Evolutionary conservation across 352 stramenopile genomes (phyloP), one percentile per base, ranked within the genome.

Genomic region (Pythium sp.): DNA sequence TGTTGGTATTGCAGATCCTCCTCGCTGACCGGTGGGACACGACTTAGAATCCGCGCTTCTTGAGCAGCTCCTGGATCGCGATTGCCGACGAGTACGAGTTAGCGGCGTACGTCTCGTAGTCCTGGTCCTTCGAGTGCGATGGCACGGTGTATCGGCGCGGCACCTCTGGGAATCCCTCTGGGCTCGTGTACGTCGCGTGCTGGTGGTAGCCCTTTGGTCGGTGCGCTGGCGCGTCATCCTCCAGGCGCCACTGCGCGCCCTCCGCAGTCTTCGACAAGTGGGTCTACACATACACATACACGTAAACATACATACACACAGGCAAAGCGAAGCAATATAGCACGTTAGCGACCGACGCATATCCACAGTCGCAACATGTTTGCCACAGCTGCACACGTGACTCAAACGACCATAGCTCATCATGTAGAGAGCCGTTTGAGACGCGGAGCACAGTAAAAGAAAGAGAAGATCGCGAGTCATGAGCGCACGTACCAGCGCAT

Each of bases 81-180:
- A 95, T 95, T 14, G 84, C 84, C 68, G 87, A 88, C 70, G 84
- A 77, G 81, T 93, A 93, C 78, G 87, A 95, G 77, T 95, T 95
- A 71, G 86, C 87, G 36, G 80, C 83, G 75, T 95, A 94, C 55
- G 84, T 92, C 58, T 78, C 84, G 65, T 73, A 95, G 74, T 94
- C 82, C 62, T 74, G 82, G 15, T 83, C 80, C 24, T 79, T 73
- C 38, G 81, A 86, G 79, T 95, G 87, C 69, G 84, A 77, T n/a
- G 81, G 76, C 59, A 82, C 68, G 30, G 79, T 80, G 75, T 89
- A 95, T 76, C 89, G 87, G 41, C 87, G 87, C 34, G 87, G 86
- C 15, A 95, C 75, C 70, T 95, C 83, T 43, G 84, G 75, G 67
- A 89, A 89, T 0, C 82, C 82, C 65, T 91, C 78, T 5, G 85